phyloP scores from a whole-genome alignment of 768 basidiomycete genomes.

The Amanita rimosa region DNA sequence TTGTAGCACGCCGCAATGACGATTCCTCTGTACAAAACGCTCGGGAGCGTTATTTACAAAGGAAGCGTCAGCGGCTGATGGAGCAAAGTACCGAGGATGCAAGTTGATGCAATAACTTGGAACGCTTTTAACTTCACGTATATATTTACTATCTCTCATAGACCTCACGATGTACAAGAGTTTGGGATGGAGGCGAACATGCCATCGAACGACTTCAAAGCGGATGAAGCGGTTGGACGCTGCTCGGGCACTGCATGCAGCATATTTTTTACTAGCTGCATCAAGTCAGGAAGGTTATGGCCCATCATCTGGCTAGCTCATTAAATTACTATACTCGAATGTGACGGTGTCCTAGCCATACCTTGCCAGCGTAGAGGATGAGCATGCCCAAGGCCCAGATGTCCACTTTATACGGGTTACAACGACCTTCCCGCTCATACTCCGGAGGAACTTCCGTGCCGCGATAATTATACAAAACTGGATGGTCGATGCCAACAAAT shows the following conservation, averaged over 20 bases:
- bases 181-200: conserved; percentile 28
- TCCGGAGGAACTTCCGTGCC: conserved; percentile 68
- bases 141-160: neutral
- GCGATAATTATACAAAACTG: conserved; percentile 31
- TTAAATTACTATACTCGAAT: neutral
- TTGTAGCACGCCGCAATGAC: conserved; percentile 65
- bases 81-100: conserved; percentile 12
- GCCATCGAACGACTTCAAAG: conserved; percentile 40
- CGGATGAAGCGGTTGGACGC: conserved; percentile 38
- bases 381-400: conserved; percentile 63
- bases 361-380: conserved; percentile 56
- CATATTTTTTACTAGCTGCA: conserved; percentile 47
- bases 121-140: neutral
- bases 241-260: conserved; percentile 36
- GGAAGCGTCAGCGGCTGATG: conserved; percentile 74
- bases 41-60: conserved; percentile 59
- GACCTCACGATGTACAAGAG: neutral
- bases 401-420: conserved; percentile 61
- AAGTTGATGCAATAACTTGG: neutral
- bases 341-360: conserved; percentile 15
- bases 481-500: conserved; percentile 27
- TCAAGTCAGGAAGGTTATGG: conserved; percentile 47
- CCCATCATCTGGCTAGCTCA: conserved; percentile 35
- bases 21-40: conserved; percentile 66
- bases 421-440: conserved; percentile 35